These are phyloP conservation scores for Alternaria burnsii DNA, from an alignment of 2,329 filamentous ascomycete genomes.

Conservation along the genomic window DNA sequence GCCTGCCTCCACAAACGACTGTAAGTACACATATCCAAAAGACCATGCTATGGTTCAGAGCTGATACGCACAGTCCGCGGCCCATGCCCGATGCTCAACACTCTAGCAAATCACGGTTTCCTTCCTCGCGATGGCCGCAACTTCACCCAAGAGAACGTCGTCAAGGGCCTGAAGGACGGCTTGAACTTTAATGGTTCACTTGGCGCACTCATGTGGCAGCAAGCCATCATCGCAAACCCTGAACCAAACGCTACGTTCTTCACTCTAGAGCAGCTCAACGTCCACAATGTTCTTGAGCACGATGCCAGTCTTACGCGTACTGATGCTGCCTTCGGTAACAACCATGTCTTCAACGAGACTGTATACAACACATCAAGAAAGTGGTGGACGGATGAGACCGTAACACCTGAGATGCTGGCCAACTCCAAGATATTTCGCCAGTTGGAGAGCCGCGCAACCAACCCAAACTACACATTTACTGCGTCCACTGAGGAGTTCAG, in stretches of 20 bases:
- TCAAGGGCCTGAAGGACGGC: conserved; percentile 51
- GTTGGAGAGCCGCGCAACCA: conserved; percentile 56
- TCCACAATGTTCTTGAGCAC: conserved; percentile 60
- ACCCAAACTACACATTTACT: conserved; percentile 61
- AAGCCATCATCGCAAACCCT: conserved; percentile 50
- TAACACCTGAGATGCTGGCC: conserved; percentile 49
- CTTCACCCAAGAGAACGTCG: conserved; percentile 46
- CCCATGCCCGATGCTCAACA: conserved; percentile 48
- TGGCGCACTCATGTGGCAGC: conserved; percentile 54
- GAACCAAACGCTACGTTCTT: conserved; percentile 42
- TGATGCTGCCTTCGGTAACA: conserved; percentile 62
- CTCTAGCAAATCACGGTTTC: conserved; percentile 48
- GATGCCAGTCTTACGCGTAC: conserved; percentile 60
- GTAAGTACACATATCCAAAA: background rate
- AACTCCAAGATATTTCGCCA: conserved; percentile 58
- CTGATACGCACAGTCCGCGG: conserved; percentile 26
- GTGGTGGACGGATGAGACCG: conserved; percentile 58
- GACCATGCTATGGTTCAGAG: background rate
- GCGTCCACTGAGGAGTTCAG: conserved; percentile 55
- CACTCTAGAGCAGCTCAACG: conserved; percentile 54
- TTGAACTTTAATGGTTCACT: conserved; percentile 57
- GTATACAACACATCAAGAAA: conserved; percentile 58
- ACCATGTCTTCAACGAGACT: conserved; percentile 62
- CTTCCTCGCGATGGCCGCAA: conserved; percentile 46
- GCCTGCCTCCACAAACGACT: conserved; percentile 24